These are phyloP conservation scores for Coniferiporia weirii DNA, from an alignment of 1,284 basidiomycete genomes.

Conservation along the genomic window DNA sequence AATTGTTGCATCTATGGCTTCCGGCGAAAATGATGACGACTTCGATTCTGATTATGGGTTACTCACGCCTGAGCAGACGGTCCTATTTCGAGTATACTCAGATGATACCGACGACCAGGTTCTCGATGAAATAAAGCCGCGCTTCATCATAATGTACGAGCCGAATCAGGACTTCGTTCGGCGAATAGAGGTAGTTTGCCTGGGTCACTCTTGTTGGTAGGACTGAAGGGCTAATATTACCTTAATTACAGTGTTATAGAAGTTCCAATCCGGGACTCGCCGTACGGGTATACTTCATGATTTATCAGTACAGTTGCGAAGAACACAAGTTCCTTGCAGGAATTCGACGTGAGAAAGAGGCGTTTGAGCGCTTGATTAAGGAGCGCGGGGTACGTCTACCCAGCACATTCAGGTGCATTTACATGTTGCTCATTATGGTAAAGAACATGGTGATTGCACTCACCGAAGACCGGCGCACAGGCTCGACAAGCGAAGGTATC, in stretches of 20 bases:
- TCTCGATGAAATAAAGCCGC: slow-evolving; percentile 83
- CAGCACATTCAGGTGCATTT: not conserved
- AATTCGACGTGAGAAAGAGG: slow-evolving; percentile 87
- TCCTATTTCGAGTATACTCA: slow-evolving; percentile 84
- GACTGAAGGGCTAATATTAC: not conserved
- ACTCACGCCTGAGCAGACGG: slow-evolving; percentile 72
- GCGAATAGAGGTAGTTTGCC: slow-evolving; percentile 70
- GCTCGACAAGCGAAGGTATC: slow-evolving; percentile 50
- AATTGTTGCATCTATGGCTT: slow-evolving; percentile 18
- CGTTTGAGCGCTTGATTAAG: slow-evolving; percentile 90
- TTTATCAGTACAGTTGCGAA: slow-evolving; percentile 90
- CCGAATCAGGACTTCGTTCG: slow-evolving; percentile 91
- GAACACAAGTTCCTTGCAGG: slow-evolving; percentile 93
- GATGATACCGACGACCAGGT: slow-evolving; percentile 92
- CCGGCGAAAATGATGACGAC: slow-evolving; percentile 33
- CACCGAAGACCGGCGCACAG: slow-evolving; percentile 54
- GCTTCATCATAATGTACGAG: slow-evolving; percentile 94
- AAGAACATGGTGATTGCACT: slow-evolving; percentile 91
- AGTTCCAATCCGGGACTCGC: slow-evolving; percentile 75
- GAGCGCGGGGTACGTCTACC: slow-evolving; percentile 76
- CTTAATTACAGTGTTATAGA: slow-evolving; percentile 67
- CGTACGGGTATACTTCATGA: slow-evolving; percentile 93
- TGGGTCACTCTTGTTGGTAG: not conserved
- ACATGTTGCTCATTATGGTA: not conserved
- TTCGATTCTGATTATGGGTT: slow-evolving; percentile 84